phyloP scores from a whole-genome alignment of 2,329 filamentous ascomycete genomes.

The Cadophora luteo-olivacea region DNA sequence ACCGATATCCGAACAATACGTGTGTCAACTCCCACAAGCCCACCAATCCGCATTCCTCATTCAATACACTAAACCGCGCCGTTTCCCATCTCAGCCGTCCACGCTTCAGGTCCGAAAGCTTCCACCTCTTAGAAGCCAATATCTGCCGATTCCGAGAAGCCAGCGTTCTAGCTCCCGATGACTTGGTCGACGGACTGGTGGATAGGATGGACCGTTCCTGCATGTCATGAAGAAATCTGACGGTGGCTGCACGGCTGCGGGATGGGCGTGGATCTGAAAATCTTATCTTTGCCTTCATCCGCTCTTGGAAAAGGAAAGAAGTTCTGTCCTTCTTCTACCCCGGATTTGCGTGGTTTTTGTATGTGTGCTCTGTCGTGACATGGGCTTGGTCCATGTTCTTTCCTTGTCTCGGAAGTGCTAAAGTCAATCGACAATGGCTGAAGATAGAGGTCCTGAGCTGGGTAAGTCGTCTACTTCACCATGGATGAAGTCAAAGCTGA shows the following conservation, averaged over 20 bases:
- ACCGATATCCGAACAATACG: background rate
- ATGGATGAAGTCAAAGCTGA: slow-evolving; percentile 17
- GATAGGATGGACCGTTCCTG: slow-evolving; percentile 17
- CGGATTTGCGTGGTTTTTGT: background rate
- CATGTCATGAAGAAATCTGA: slow-evolving; percentile 7
- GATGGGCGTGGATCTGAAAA: slow-evolving; percentile 11
- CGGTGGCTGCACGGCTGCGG: background rate
- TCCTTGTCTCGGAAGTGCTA: background rate
- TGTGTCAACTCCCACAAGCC: background rate
- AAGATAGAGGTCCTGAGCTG: slow-evolving; percentile 31
- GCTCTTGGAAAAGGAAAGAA: background rate
- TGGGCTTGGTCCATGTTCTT: background rate
- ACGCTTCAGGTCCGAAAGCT: background rate
- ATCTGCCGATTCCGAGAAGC: background rate
- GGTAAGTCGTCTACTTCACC: slow-evolving; percentile 22
- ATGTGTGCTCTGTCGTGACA: background rate
- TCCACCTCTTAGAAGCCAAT: slow-evolving; percentile 16
- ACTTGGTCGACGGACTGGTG: background rate
- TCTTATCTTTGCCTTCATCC: background rate
- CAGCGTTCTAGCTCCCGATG: slow-evolving; percentile 11
- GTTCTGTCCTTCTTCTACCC: background rate
- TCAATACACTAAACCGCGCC: background rate
- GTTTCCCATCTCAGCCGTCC: background rate
- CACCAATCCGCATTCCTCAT: background rate
- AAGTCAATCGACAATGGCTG: slow-evolving; percentile 14